Evolutionary conservation across 139 green algal species (phyloP).

Genomic region (Coelastrella sp.): DNA sequence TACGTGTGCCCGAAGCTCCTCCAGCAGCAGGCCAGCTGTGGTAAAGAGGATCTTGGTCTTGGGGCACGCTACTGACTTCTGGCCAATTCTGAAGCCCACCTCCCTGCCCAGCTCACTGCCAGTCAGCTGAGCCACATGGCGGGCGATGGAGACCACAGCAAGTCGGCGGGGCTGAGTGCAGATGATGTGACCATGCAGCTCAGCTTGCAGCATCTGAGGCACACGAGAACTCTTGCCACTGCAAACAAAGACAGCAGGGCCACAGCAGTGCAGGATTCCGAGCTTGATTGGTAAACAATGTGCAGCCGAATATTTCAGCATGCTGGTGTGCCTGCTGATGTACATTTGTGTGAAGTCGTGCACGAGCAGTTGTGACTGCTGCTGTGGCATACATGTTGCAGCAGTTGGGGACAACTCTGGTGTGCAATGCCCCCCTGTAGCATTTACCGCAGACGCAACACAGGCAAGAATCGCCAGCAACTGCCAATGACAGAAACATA

Average conservation of each 20-base stretch:
- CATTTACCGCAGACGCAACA: too few species aligned
- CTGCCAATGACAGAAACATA: too few species aligned
- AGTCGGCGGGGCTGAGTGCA: slow-evolving; percentile 51
- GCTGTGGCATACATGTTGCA: too few species aligned
- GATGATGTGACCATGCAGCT: slow-evolving; percentile 31
- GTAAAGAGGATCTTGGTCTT: slow-evolving; percentile 55
- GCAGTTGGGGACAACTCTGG: too few species aligned
- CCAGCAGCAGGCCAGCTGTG: slow-evolving; percentile 56
- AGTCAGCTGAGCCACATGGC: slow-evolving; percentile 50
- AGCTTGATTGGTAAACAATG: too few species aligned
- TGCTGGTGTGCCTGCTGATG: too few species aligned
- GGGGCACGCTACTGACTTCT: slow-evolving; percentile 41
- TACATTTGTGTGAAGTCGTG: too few species aligned
- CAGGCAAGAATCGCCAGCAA: too few species aligned
- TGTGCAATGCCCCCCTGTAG: too few species aligned
- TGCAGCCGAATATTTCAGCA: too few species aligned
- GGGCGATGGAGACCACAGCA: slow-evolving; percentile 45
- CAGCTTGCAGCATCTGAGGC: slow-evolving; percentile 56
- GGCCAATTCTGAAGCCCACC: slow-evolving; percentile 56
- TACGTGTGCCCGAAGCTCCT: slow-evolving; percentile 51
- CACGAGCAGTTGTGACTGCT: too few species aligned
- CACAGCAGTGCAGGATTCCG: too few species aligned
- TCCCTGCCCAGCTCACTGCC: slow-evolving; percentile 44
- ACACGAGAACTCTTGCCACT: slow-evolving; percentile 58
- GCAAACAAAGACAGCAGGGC: not conserved